Percentiles rank a stretch among this genome's conserved stretches.
Conservation (phyloP, 148 eudicot genomes). For the Euryodendron excelsum region DNA sequence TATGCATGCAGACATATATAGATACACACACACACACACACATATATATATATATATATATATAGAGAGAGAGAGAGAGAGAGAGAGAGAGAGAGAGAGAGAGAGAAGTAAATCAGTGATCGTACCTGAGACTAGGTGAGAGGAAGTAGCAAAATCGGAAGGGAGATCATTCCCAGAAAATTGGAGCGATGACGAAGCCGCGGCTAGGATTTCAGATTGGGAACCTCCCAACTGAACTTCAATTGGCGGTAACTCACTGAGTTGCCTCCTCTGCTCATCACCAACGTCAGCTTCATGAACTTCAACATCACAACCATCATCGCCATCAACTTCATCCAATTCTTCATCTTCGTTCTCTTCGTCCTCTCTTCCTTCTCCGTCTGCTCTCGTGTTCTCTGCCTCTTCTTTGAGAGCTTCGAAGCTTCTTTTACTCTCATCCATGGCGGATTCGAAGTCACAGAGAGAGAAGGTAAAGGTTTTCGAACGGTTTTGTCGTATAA, state of each 20-base stretch:
- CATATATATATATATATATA: too few species aligned
- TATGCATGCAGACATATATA: neutral
- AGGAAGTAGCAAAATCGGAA: neutral
- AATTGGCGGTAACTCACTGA: slow-evolving; percentile 7
- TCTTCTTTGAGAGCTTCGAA: slow-evolving; percentile 4
- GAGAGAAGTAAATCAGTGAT: neutral
- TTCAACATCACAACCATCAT: neutral
- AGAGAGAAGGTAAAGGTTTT: slow-evolving; percentile 10
- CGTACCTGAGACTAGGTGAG: slow-evolving; percentile 19
- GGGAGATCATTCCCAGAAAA: slow-evolving; percentile 6
- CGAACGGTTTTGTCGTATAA: slow-evolving; percentile 7
- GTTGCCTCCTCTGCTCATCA: slow-evolving; percentile 8
- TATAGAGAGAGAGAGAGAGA: too few species aligned
- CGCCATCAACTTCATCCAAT: neutral
- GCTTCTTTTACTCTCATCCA: slow-evolving; percentile 13
- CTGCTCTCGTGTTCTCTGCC: neutral
- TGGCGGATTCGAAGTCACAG: slow-evolving; percentile 12
- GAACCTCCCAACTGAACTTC: neutral
- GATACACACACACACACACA: too few species aligned
- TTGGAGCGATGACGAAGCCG: neutral
- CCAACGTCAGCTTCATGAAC: neutral
- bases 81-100: neutral
- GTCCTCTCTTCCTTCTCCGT: neutral
- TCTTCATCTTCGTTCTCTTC: slow-evolving; percentile 8
- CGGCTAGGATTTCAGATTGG: slow-evolving; percentile 21